Evolutionary conservation across 495 filamentous ascomycete species (phyloP), one percentile per base, ranked within the genome.

Genomic region (Xylaria grammica): DNA sequence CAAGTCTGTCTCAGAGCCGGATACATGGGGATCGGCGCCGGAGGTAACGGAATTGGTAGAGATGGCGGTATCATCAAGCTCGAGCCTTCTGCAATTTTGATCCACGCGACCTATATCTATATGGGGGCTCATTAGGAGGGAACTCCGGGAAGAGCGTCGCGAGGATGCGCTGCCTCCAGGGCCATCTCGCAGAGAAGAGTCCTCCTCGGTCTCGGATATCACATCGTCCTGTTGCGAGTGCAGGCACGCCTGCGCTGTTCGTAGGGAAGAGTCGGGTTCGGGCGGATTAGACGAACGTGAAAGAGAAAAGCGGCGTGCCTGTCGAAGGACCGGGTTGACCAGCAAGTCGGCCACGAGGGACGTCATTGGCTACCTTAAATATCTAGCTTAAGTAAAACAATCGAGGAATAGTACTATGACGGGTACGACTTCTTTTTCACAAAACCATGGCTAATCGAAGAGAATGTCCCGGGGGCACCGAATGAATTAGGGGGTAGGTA

Each of bases 241-340:
- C 3, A 24, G 45, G 19, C 51, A 62, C 30, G 17, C 60, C 17
- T 40, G 45, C 36, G 22, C n/a, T 19, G 46, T 62, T 46, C 65
- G 57, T n/a, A 65, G 49, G 30, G 62, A 36, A 6, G 67, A 46
- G 46, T 65, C 68, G 50, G 75, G 60, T 11, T 76, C 70, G 17
- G 72, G 58, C 63, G 72, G 62, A 68, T 71, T 68, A 64, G 69
- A 76, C 70, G 69, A 69, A 59, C 72, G 70, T 57, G 78, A 76
- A 66, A 79, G 74, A 46, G 89, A 91, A 72, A 90, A 87, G 65
- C 89, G 87, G 64, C 88, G 86, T 65, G 89, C 88, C 78, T 91
- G 86, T 76, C 89, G 89, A 70, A 92, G 79, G 72, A 91, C 90
- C 55, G 90, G 87, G 67, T 91, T 90, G 71, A 91, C 89, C 65